Conservation (phyloP, 768 basidiomycete species). For the Sistotremastrum niveocremeum region DNA sequence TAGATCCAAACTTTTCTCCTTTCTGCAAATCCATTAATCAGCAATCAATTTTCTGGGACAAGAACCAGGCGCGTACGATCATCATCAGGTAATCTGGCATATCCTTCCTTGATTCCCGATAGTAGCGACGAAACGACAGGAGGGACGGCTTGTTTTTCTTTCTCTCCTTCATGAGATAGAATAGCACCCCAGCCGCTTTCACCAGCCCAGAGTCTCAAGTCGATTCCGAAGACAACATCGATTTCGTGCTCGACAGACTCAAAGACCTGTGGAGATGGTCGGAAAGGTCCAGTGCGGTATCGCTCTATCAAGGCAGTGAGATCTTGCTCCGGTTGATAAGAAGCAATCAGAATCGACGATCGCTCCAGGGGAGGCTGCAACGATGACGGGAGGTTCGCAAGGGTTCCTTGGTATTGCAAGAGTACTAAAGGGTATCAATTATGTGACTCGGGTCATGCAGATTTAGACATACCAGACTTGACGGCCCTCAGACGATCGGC, state of each 20-base stretch:
- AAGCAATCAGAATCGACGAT: slow-evolving; percentile 61
- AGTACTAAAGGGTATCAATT: slow-evolving; percentile 37
- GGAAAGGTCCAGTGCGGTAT: slow-evolving; percentile 87
- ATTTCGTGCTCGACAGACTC: slow-evolving; percentile 73
- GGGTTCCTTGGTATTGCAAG: slow-evolving; percentile 74
- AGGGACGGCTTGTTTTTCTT: slow-evolving; percentile 53
- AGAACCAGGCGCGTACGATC: slow-evolving; percentile 30
- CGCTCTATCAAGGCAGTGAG: slow-evolving; percentile 80
- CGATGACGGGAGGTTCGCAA: slow-evolving; percentile 57
- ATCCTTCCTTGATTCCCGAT: slow-evolving; percentile 46
- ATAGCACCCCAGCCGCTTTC: slow-evolving; percentile 61
- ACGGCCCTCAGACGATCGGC: slow-evolving; percentile 68
- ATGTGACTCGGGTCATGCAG: neutral
- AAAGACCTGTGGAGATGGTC: slow-evolving; percentile 73
- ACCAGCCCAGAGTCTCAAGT: slow-evolving; percentile 75
- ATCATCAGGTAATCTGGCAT: slow-evolving; percentile 46
- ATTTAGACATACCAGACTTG: slow-evolving; percentile 49
- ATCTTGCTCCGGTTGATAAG: slow-evolving; percentile 83
- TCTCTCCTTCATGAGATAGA: slow-evolving; percentile 35
- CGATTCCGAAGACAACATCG: slow-evolving; percentile 85
- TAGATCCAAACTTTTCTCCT: slow-evolving; percentile 91
- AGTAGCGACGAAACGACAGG: slow-evolving; percentile 62
- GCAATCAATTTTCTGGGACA: neutral
- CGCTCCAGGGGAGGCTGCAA: slow-evolving; percentile 53
- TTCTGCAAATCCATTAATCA: slow-evolving; percentile 30